Percentiles rank a stretch among this genome's conserved stretches.
phyloP scores from a whole-genome alignment of 495 filamentous ascomycete genomes.

The Talaromyces adpressus region DNA sequence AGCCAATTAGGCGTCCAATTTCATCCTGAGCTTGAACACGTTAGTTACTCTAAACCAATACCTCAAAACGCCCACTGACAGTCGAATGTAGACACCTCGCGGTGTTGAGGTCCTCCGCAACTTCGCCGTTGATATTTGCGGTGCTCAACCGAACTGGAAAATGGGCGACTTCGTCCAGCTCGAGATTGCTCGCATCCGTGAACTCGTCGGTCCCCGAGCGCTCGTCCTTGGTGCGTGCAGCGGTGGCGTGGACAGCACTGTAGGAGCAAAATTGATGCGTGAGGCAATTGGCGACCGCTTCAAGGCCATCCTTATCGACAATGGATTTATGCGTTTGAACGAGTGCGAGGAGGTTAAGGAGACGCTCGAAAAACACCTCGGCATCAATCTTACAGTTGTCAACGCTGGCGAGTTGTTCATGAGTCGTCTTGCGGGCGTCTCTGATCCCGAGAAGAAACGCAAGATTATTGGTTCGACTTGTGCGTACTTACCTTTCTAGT shows the following conservation, averaged over 20 bases:
- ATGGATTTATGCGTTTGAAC: conserved; percentile 78
- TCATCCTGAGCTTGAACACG: conserved; percentile 17
- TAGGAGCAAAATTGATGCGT: conserved; percentile 76
- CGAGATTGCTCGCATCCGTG: conserved; percentile 69
- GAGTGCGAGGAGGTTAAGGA: conserved; percentile 76
- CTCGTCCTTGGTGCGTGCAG: conserved; percentile 83
- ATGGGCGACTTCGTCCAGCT: conserved; percentile 76
- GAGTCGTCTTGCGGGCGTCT: conserved; percentile 61
- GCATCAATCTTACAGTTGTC: conserved; percentile 85
- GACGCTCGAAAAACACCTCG: conserved; percentile 66
- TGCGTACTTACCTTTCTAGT: not conserved
- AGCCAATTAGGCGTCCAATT: conserved; percentile 30
- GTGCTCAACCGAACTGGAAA: conserved; percentile 65
- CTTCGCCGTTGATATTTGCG: conserved; percentile 76
- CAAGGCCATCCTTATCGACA: conserved; percentile 84
- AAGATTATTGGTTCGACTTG: conserved; percentile 72
- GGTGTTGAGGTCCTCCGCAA: conserved; percentile 42
- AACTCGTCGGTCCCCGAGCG: conserved; percentile 67
- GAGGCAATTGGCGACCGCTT: conserved; percentile 77
- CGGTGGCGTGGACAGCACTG: conserved; percentile 90
- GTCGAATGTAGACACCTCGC: conserved; percentile 15
- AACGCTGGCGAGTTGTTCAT: conserved; percentile 76
- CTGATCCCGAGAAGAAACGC: conserved; percentile 84
- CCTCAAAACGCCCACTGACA: conserved; percentile 2
- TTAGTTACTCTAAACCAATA: conserved; percentile 12